phyloP scores from a whole-genome alignment of 2,329 filamentous ascomycete genomes.

The Aspergillus ibericus region DNA sequence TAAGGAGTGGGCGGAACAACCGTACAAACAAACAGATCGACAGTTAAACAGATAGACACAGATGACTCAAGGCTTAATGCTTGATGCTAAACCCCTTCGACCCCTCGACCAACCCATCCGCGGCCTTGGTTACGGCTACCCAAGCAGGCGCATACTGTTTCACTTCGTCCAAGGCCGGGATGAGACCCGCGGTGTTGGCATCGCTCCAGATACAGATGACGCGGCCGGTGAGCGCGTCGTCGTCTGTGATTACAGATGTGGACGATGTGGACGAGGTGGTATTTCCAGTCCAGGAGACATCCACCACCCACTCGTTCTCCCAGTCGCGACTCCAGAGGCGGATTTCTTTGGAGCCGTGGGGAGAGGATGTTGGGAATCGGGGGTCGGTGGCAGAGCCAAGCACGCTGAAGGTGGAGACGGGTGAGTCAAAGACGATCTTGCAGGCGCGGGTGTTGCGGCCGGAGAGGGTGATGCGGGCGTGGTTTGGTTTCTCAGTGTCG shows the following conservation, averaged over 20 bases:
- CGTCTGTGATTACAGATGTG: constrained; percentile 25
- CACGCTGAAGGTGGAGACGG: constrained; percentile 65
- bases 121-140: constrained; percentile 73
- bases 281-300: constrained; percentile 59
- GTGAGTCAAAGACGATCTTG: constrained; percentile 68
- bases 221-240: constrained; percentile 57
- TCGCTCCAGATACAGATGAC: constrained; percentile 88
- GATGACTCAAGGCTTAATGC: background rate
- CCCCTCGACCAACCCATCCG: constrained; percentile 79
- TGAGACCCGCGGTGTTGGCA: constrained; percentile 66
- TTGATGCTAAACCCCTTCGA: constrained; percentile 64
- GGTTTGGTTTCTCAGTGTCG: background rate
- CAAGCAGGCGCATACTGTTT: constrained; percentile 74
- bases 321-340: constrained; percentile 82
- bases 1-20: background rate
- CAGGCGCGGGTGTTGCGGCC: constrained; percentile 79
- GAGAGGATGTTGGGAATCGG: constrained; percentile 64
- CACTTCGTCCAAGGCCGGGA: constrained; percentile 83
- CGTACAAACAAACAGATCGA: too few species aligned
- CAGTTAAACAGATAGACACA: background rate
- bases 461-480: constrained; percentile 64
- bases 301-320: constrained; percentile 73
- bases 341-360: constrained; percentile 65
- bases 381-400: constrained; percentile 60
- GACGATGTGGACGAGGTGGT: background rate